A percentile compares a stretch with the other conserved stretches of the same genome.
phyloP scores from a whole-genome alignment of 2,329 filamentous ascomycete species.

The Blastomyces parvus region DNA sequence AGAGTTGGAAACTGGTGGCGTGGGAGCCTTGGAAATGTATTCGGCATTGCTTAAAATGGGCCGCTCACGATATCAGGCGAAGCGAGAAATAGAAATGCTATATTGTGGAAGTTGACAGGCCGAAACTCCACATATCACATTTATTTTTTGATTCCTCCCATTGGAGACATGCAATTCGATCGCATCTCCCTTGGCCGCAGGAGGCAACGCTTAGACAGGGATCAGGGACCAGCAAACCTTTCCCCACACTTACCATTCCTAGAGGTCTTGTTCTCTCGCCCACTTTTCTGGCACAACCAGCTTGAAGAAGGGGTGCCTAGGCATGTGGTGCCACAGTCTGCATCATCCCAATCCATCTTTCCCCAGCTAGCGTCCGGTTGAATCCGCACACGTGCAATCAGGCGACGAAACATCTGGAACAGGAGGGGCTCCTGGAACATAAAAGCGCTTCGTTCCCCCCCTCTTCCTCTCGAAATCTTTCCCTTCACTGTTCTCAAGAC shows the following conservation, averaged over 20 bases:
- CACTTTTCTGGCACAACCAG: background rate
- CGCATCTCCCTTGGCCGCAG: background rate
- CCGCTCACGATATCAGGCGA: too few species aligned
- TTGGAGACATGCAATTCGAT: background rate
- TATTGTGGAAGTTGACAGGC: background rate
- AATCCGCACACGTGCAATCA: background rate
- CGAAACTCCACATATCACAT: background rate
- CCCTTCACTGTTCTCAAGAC: background rate
- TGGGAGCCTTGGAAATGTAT: background rate
- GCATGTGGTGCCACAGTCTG: background rate
- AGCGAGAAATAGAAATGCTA: background rate
- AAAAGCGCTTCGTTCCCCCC: slow-evolving; percentile 3
- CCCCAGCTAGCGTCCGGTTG: background rate
- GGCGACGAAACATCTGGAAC: background rate
- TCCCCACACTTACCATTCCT: background rate
- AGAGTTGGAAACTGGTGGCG: background rate
- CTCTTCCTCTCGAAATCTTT: background rate
- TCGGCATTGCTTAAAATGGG: background rate
- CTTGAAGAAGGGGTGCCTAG: background rate
- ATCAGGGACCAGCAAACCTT: background rate
- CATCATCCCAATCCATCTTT: background rate
- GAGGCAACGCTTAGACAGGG: background rate
- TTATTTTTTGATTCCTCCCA: background rate
- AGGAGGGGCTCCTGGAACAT: background rate
- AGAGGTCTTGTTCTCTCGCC: background rate